These are phyloP conservation scores for Lachancea fermentati DNA, from an alignment of 805 yeast genomes.

Conservation along the genomic window DNA sequence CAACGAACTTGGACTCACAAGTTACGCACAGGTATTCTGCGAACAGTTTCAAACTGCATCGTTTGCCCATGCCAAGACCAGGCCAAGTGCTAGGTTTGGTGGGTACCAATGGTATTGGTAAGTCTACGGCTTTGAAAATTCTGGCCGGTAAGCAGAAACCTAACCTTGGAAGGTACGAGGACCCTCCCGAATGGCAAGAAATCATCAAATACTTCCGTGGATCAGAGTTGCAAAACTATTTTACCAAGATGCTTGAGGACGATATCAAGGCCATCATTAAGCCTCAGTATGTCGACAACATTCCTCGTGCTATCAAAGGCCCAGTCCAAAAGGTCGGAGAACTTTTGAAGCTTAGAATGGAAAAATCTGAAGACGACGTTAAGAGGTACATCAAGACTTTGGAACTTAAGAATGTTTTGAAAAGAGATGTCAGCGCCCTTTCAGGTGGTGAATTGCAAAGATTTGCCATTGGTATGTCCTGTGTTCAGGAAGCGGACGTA, in stretches of 20 bases:
- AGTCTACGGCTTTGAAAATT: slow-evolving; percentile 93
- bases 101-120: slow-evolving; percentile 99
- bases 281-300: slow-evolving; percentile 97
- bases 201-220: slow-evolving; percentile 91
- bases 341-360: slow-evolving; percentile 68
- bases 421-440: slow-evolving; percentile 82
- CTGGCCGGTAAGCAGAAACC: slow-evolving; percentile 98
- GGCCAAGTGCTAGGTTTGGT: slow-evolving; percentile 97
- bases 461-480: slow-evolving; percentile 96
- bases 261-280: slow-evolving; percentile 93
- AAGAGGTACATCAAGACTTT: slow-evolving; percentile 61
- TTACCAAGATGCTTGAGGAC: slow-evolving; percentile 90
- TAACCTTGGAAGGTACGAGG: slow-evolving; percentile 87
- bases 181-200: slow-evolving; percentile 97
- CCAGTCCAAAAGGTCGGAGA: slow-evolving; percentile 83
- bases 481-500: slow-evolving; percentile 90
- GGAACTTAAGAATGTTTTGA: slow-evolving; percentile 69
- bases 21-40: slow-evolving; percentile 98
- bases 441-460: slow-evolving; percentile 99
- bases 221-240: slow-evolving; percentile 92
- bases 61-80: slow-evolving; percentile 97
- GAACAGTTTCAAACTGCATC: slow-evolving; percentile 92
- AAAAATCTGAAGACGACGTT: slow-evolving; percentile 56
- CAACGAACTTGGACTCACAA: slow-evolving; percentile 87
- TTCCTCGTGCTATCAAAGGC: slow-evolving; percentile 93